Conservation (phyloP, 1,284 basidiomycete species). For the Jaminaea rosea region DNA sequence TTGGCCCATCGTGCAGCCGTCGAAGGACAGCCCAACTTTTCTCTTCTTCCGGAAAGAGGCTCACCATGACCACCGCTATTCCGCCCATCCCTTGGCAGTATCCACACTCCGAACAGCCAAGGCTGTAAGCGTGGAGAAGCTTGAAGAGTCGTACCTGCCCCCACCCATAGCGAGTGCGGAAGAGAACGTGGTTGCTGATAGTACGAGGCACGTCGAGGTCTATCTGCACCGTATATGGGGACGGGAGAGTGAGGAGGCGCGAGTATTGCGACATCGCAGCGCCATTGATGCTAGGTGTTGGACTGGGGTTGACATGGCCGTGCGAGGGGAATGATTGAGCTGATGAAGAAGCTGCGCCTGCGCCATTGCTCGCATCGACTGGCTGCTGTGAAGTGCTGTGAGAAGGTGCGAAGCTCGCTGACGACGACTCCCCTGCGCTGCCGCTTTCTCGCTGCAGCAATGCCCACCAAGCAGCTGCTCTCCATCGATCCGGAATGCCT, state of each 20-base stretch:
- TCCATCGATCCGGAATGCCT: slow-evolving; percentile 92
- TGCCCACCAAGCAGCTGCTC: slow-evolving; percentile 80
- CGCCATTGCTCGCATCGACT: neutral
- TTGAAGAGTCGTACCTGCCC: slow-evolving; percentile 62
- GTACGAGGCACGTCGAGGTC: slow-evolving; percentile 96
- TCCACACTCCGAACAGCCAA: slow-evolving; percentile 75
- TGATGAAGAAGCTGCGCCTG: neutral
- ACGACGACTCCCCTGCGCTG: too few relatives aligned
- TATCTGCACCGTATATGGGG: slow-evolving; percentile 88
- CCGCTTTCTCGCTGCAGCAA: slow-evolving; percentile 49
- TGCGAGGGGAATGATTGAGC: too few relatives aligned
- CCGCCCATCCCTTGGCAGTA: slow-evolving; percentile 99
- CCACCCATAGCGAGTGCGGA: slow-evolving; percentile 87
- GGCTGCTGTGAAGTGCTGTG: too few relatives aligned
- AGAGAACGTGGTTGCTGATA: slow-evolving; percentile 87
- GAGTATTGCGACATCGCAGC: too few relatives aligned
- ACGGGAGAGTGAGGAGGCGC: slow-evolving; percentile 51
- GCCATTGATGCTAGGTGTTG: too few relatives aligned
- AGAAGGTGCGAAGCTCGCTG: too few relatives aligned
- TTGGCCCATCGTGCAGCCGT: slow-evolving; percentile 52
- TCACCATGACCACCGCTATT: slow-evolving; percentile 84
- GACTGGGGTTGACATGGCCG: too few relatives aligned
- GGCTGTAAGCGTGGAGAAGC: slow-evolving; percentile 82
- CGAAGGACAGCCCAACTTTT: slow-evolving; percentile 74
- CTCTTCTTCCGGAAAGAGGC: slow-evolving; percentile 63